Evolutionary conservation across 805 yeast species (phyloP).

Genomic region (Saccharomycopsis fibuligera): DNA sequence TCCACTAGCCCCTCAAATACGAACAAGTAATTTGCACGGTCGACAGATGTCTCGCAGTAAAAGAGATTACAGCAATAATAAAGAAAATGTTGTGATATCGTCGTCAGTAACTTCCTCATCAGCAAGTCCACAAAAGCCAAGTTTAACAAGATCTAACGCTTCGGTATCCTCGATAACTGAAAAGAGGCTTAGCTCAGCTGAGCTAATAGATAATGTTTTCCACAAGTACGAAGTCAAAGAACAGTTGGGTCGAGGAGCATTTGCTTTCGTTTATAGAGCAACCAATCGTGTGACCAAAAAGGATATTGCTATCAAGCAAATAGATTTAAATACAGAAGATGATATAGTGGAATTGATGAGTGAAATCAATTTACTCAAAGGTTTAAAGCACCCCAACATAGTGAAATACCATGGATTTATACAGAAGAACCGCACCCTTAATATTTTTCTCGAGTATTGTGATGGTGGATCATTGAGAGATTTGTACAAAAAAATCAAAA

Average conservation of each 20-base stretch:
- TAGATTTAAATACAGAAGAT: conserved; percentile 27
- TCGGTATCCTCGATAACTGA: background rate
- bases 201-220: conserved; percentile 16
- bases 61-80: background rate
- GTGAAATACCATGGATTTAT: conserved; percentile 90
- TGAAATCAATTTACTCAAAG: conserved; percentile 73
- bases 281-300: conserved; percentile 58
- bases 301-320: conserved; percentile 75
- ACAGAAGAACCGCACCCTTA: conserved; percentile 60
- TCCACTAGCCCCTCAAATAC: too few species aligned
- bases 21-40: too few species aligned
- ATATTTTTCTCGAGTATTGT: conserved; percentile 75
- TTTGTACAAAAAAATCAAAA: conserved; percentile 2
- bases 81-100: background rate
- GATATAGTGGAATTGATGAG: conserved; percentile 22
- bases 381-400: conserved; percentile 82
- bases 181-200: conserved; percentile 18
- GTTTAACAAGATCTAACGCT: too few species aligned
- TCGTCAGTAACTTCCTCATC: background rate
- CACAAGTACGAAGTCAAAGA: conserved; percentile 46
- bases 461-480: conserved; percentile 57
- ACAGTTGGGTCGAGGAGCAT: conserved; percentile 85
- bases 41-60: background rate
- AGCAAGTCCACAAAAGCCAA: background rate
- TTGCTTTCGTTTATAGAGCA: conserved; percentile 79